Conservation (phyloP, 257 asterid species). For the Buddleja alternifolia region DNA sequence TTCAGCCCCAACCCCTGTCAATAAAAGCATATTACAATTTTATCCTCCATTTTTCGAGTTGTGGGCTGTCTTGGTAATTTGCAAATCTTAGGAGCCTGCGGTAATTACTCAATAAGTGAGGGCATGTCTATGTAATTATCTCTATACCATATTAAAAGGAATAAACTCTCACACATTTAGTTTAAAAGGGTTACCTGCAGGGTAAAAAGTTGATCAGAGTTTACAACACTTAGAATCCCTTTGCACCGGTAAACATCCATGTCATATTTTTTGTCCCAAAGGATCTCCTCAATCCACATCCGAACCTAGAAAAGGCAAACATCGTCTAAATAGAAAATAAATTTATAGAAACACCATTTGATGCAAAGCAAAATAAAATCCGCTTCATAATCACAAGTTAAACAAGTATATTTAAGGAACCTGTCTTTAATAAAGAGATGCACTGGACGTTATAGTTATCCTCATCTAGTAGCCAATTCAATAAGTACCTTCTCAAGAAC, state of each 20-base stretch:
- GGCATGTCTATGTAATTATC: no score
- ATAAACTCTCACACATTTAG: not conserved
- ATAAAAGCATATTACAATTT: no score
- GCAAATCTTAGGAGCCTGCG: no score
- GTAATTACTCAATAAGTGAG: no score
- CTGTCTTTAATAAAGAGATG: constrained; percentile 6
- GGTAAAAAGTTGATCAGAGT: constrained; percentile 78
- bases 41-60: no score
- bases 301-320: constrained; percentile 48
- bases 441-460: not conserved
- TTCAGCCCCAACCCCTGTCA: no score
- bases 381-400: no score
- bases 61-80: no score
- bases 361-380: no score
- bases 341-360: not conserved
- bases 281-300: constrained; percentile 87
- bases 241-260: constrained; percentile 97
- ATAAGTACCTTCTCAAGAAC: constrained; percentile 80
- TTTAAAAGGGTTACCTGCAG: constrained; percentile 61
- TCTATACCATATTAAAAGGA: not conserved
- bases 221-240: constrained; percentile 66
- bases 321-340: no score
- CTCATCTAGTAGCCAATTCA: constrained; percentile 11
- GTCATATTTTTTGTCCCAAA: constrained; percentile 86
- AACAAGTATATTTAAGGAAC: not conserved